Base-by-base conservation (phyloP, 2,329 filamentous ascomycete species). In the Penicillium sp. region DNA sequence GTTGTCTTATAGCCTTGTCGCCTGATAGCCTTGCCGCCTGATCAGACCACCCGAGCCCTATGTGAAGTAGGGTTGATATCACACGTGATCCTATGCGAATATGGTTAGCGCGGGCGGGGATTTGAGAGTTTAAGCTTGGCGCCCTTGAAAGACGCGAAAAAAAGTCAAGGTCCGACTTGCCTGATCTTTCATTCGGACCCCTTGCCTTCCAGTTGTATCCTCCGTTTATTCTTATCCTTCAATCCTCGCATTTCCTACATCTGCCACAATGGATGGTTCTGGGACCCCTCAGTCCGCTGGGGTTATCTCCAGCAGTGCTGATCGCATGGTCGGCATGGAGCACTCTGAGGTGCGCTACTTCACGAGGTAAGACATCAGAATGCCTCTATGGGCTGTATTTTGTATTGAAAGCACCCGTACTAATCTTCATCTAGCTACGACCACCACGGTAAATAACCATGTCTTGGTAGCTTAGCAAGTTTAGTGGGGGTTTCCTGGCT, bases 271-370 rank as follows among this genome's bases (percentile, higher is more conserved):
- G 64, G 56, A 59, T 42, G 60, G 47, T 50, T 36, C 47, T 18
- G 53, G 51, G 31, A 47, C 44, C 43, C 36, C 54, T 4, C 11
- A 6, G 45, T 44, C 57, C 45, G 32, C 58, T 39, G 50, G 48
- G 32, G 51, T 50, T 33, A 65, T 58, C 37, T 53, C 62, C 43
- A 69, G 65, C 58, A 71, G 67, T 41, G 70, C 70, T 46, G 71
- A 74, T 50, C 63, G 68, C 46, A 71, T 73, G 69, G 68, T 68
- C 21, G 71, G 69, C 57, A 83, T 95, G 79, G 85, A 87, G 66
- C 90, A 95, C 74, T 93, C 90, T 51, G 93, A 98, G 77, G 89
- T 94, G 70, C 93, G 97, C 71, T 98, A 97, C 77, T 97, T 97
- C 76, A 97, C 96, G 75, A 95, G 89, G 90, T 94, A 72, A 53